phyloP scores from a whole-genome alignment of 148 eudicot species.

The Rhododendron molle region DNA sequence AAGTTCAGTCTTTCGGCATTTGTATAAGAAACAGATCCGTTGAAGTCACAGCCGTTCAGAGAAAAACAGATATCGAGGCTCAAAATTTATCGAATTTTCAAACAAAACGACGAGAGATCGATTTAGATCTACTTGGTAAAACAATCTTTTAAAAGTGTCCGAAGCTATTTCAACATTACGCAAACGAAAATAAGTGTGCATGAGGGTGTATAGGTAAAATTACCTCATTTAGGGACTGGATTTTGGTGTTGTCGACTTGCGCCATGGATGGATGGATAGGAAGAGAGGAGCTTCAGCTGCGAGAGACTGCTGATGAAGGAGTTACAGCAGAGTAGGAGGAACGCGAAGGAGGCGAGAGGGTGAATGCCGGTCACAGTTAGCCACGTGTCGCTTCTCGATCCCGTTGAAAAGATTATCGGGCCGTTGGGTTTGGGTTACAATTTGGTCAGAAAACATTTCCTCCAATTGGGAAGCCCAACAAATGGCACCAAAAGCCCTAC shows the following conservation, averaged over 20 bases:
- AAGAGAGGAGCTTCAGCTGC: conserved; percentile 8
- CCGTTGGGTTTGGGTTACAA: not conserved
- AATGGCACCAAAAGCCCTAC: too few relatives aligned
- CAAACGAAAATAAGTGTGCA: not conserved
- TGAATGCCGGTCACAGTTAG: not conserved
- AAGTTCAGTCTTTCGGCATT: not conserved
- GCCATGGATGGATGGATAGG: conserved; percentile 27
- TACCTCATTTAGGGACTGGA: conserved; percentile 28
- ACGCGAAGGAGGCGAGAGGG: not conserved
- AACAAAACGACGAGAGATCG: not conserved
- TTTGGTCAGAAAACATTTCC: not conserved
- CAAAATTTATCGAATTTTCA: not conserved
- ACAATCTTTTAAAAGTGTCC: not conserved
- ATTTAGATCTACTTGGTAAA: not conserved
- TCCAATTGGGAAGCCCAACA: too few relatives aligned
- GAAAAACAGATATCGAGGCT: not conserved
- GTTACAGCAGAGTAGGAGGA: not conserved
- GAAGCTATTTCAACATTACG: not conserved
- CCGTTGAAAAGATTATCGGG: not conserved
- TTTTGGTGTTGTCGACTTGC: conserved; percentile 15
- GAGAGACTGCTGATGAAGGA: not conserved
- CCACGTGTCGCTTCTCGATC: not conserved
- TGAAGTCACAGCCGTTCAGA: not conserved
- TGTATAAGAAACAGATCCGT: not conserved
- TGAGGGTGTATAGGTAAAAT: not conserved